Conservation (phyloP, 2,329 filamentous ascomycete species). For the Thermoascus crustaceus region DNA sequence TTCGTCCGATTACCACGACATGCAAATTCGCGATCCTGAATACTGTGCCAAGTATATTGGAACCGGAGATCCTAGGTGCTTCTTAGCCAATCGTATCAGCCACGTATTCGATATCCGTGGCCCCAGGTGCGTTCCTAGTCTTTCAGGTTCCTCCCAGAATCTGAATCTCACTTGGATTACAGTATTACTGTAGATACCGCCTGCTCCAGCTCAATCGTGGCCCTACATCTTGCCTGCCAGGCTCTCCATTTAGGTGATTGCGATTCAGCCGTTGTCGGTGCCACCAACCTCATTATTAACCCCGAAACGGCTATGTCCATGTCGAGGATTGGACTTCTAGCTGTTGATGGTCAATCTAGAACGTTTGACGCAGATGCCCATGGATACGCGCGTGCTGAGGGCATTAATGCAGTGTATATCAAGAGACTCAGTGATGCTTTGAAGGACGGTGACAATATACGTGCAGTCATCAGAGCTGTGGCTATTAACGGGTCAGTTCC, state of each 20-base stretch:
- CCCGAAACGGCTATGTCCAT: slow-evolving; percentile 3
- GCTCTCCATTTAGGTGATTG: slow-evolving; percentile 2
- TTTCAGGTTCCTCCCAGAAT: too few species aligned
- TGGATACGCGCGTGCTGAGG: slow-evolving; percentile 16
- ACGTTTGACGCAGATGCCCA: slow-evolving; percentile 10
- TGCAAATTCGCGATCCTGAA: slow-evolving; percentile 1
- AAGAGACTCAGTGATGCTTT: slow-evolving; percentile 11
- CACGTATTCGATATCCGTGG: slow-evolving; percentile 7
- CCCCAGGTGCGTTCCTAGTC: too few species aligned
- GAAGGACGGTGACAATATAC: slow-evolving; percentile 1
- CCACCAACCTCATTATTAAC: slow-evolving; percentile 5
- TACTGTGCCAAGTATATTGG: too few species aligned
- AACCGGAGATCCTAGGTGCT: slow-evolving; percentile 1
- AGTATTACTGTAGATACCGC: slow-evolving; percentile 8
- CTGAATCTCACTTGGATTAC: too few species aligned
- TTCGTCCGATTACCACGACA: slow-evolving; percentile 5
- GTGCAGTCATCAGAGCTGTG: slow-evolving; percentile 4
- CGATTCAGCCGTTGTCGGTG: slow-evolving; percentile 5
- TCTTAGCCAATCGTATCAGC: slow-evolving; percentile 4
- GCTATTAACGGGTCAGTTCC: too few species aligned
- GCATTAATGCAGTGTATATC: slow-evolving; percentile 10
- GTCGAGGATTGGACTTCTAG: slow-evolving; percentile 3
- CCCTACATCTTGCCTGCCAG: slow-evolving; percentile 5
- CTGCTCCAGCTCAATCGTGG: slow-evolving; percentile 7
- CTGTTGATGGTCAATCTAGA: slow-evolving; percentile 6